Conservation (phyloP, 164 flowering plant genomes). For the Tetracentron sinense region DNA sequence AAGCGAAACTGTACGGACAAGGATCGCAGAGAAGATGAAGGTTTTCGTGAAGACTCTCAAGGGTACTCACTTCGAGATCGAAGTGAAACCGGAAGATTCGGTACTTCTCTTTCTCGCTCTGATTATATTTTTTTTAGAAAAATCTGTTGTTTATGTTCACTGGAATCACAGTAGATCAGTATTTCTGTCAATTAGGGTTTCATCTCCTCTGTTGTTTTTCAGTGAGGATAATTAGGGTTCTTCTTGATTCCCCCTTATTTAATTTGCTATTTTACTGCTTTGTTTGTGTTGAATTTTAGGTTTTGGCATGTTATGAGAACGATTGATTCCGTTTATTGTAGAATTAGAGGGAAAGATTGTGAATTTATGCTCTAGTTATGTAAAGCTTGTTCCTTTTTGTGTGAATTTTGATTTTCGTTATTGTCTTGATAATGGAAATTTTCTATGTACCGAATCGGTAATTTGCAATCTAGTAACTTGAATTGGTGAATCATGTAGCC, state of each 20-base stretch:
- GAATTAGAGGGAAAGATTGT: not conserved
- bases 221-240: not conserved
- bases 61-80: constrained; percentile 72
- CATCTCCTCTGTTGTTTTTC: not conserved
- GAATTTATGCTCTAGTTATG: not conserved
- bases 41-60: constrained; percentile 77
- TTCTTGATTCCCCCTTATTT: not conserved
- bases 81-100: constrained; percentile 64
- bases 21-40: constrained; percentile 48
- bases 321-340: not conserved
- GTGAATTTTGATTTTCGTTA: not conserved
- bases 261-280: not conserved
- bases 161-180: not conserved
- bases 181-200: not conserved
- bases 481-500: too few relatives aligned
- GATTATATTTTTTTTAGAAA: not conserved
- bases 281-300: not conserved
- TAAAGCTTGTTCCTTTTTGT: not conserved
- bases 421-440: not conserved
- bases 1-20: not conserved
- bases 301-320: not conserved
- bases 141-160: not conserved
- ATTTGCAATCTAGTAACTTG: too few relatives aligned
- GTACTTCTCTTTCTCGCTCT: constrained; percentile 29
- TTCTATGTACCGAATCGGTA: not conserved